Evolutionary conservation across 805 yeast species (phyloP).

Genomic region (Ascoidea tarda): DNA sequence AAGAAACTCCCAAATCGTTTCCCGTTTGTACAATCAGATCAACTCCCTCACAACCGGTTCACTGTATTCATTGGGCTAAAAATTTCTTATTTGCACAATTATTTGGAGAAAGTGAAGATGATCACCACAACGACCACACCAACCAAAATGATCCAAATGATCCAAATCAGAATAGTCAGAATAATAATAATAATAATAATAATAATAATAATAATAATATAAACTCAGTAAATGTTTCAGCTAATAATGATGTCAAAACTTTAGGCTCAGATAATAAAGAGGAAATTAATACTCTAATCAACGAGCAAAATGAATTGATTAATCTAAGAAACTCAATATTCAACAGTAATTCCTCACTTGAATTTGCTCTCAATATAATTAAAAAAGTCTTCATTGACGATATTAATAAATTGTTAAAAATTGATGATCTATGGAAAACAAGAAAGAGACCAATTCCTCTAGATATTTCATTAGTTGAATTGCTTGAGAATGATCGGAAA

Average conservation of each 20-base stretch:
- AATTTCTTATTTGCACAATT: conserved; percentile 74
- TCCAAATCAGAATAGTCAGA: conserved; percentile 4
- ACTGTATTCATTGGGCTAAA: conserved; percentile 96
- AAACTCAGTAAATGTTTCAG: no score
- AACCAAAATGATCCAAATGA: conserved; percentile 2
- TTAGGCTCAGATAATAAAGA: conserved; percentile 51
- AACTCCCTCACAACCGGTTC: conserved; percentile 93
- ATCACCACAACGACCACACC: conserved; percentile 1
- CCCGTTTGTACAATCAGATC: conserved; percentile 97
- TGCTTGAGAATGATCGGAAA: conserved; percentile 2
- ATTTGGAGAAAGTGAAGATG: conserved; percentile 38
- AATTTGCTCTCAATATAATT: conserved; percentile 24
- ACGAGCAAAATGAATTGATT: conserved; percentile 53
- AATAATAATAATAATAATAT: no score
- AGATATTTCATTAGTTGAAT: conserved; percentile 10
- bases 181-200: no score
- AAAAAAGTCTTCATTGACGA: conserved; percentile 58
- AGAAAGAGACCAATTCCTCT: conserved; percentile 60
- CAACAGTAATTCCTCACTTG: conserved; percentile 17
- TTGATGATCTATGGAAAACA: conserved; percentile 69
- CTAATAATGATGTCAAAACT: conserved; percentile 21
- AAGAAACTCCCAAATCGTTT: conserved; percentile 78
- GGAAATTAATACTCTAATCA: conserved; percentile 48
- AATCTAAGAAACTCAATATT: conserved; percentile 28
- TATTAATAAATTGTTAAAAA: conserved; percentile 53